phyloP scores from a whole-genome alignment of 2,329 filamentous ascomycete genomes.

The Cadophora sp. region DNA sequence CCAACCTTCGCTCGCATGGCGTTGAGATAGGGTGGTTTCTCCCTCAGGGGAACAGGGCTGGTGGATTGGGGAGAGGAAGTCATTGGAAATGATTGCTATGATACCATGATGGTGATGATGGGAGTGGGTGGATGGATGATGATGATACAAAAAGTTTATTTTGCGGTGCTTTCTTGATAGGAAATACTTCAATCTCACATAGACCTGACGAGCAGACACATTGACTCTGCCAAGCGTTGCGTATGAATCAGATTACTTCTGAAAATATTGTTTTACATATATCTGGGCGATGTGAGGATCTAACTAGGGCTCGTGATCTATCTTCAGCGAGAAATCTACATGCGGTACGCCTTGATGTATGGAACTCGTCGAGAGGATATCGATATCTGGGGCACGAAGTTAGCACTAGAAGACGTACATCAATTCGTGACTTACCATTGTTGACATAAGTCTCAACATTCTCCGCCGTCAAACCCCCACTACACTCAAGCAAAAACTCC shows the following conservation, averaged over 20 bases:
- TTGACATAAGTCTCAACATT: slow-evolving; percentile 86
- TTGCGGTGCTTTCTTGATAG: slow-evolving; percentile 13
- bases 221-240: slow-evolving; percentile 5
- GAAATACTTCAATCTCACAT: not conserved
- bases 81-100: slow-evolving; percentile 23
- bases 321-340: slow-evolving; percentile 96
- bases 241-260: not conserved
- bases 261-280: not conserved
- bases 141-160: slow-evolving; percentile 19
- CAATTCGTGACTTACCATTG: slow-evolving; percentile 59
- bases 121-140: not conserved
- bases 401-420: slow-evolving; percentile 33
- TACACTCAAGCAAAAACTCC: slow-evolving; percentile 87
- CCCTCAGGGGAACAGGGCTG: not conserved
- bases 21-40: slow-evolving; percentile 54
- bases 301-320: slow-evolving; percentile 53
- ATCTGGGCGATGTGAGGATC: not conserved
- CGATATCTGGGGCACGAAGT: slow-evolving; percentile 69
- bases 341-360: slow-evolving; percentile 96
- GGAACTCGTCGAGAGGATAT: slow-evolving; percentile 94
- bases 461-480: slow-evolving; percentile 83
- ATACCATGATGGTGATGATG: slow-evolving; percentile 27
- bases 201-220: slow-evolving; percentile 4
- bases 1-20: slow-evolving; percentile 91
- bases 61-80: not conserved